Percentiles rank a stretch among this genome's conserved stretches.
Evolutionary conservation across 2,329 filamentous ascomycete species (phyloP).

Genomic region (Pestalotiopsis sp.): DNA sequence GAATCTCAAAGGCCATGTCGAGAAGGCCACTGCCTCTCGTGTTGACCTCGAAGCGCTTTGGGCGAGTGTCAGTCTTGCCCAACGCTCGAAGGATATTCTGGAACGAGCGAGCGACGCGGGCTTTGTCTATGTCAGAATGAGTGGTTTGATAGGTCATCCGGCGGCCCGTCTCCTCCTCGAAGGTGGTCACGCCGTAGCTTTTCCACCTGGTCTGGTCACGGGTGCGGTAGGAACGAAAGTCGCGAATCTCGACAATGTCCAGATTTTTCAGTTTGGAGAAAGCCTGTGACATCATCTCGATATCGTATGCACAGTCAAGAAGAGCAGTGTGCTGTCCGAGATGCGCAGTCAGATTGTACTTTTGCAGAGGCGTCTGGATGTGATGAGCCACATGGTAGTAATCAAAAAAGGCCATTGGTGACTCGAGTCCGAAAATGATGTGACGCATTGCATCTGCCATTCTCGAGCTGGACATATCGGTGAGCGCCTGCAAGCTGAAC

Average conservation of each 20-base stretch:
- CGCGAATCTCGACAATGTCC: constrained; percentile 59
- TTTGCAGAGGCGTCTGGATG: constrained; percentile 26
- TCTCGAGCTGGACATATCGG: constrained; percentile 51
- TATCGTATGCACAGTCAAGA: constrained; percentile 47
- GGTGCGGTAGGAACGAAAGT: constrained; percentile 54
- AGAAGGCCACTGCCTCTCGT: constrained; percentile 36
- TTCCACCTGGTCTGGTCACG: constrained; percentile 55
- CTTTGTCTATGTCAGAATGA: constrained; percentile 3
- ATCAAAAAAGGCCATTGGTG: neutral
- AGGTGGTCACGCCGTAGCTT: constrained; percentile 55
- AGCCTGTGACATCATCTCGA: constrained; percentile 58
- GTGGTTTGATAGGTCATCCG: constrained; percentile 12
- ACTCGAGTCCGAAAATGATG: constrained; percentile 53
- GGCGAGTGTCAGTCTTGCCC: constrained; percentile 38
- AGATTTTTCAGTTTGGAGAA: constrained; percentile 58
- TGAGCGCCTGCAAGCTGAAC: constrained; percentile 47
- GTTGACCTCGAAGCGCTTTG: constrained; percentile 51
- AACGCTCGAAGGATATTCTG: constrained; percentile 44
- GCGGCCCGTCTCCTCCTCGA: constrained; percentile 36
- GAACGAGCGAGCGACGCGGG: constrained; percentile 40
- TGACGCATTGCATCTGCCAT: constrained; percentile 42
- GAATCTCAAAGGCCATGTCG: constrained; percentile 50
- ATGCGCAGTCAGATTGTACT: constrained; percentile 26
- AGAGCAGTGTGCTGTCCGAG: constrained; percentile 33
- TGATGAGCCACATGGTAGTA: constrained; percentile 15